Evolutionary conservation across 2,329 filamentous ascomycete species (phyloP), one percentile per base, ranked within the genome.

Genomic region (Zymoseptoria pseudotritici): DNA sequence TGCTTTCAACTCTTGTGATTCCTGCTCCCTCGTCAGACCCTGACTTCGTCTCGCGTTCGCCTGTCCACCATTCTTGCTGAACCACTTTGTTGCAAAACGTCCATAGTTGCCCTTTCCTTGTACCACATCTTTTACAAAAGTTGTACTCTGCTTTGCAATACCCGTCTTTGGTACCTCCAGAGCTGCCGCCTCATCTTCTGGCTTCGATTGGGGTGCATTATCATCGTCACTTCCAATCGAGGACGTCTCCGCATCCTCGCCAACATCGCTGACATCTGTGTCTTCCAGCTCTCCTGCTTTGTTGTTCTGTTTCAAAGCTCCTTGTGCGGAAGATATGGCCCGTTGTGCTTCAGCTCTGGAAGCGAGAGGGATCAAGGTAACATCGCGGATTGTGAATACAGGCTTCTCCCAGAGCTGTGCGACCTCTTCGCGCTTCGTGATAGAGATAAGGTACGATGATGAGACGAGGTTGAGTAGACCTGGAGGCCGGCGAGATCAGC

Each of bases 61-160:
- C 56, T 86, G 87, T 89, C 91, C 93, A 0, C 90, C 91, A 62
- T 86, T 88, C 64, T 84, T 86, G 51, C 90, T 94, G 71, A 97
- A 94, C 94, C 94, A 99, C 61, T 87, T 86, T 63, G 91, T 85
- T 0, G 93, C 90, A 72, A 97, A 97, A 46, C 90, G 82, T 4
- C 92, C 93, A 73, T 97, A 97, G 63, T 86, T 86, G 0, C 92
- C 91, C 67, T 86, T 88, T 59, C 85, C 86, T 46, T 86, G 84
- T 57, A 97, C 93, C 1, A 97, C 92, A 76, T 97, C 90, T 73
- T 96, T 86, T 0, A 88, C 91, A 61, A 97, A 86, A 66, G 87
- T 91, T 64, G 82, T 86, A n/a, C 69, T 73, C 42, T 72, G 72
- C 46, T 69, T 64, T 19, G 68, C 56, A 10, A 72, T 70, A 54